phyloP scores from a whole-genome alignment of 768 basidiomycete species.

The Boletales sp. region DNA sequence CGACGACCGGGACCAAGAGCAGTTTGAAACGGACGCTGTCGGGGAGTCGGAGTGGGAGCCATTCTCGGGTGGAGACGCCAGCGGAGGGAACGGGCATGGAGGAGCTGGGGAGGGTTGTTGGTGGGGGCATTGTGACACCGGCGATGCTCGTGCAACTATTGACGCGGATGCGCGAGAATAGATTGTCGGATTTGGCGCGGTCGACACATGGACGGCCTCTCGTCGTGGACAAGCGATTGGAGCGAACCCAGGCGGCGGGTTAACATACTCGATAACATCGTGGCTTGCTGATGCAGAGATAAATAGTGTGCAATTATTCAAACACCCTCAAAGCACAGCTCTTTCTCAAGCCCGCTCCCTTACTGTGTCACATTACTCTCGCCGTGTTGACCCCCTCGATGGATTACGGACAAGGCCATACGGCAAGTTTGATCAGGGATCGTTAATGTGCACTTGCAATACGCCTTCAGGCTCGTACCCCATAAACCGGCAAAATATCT shows the following conservation, averaged over 20 bases:
- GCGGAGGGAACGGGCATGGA: conserved; percentile 11
- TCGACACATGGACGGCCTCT: conserved; percentile 46
- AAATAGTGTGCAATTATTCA: too few species aligned
- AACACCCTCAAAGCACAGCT: too few species aligned
- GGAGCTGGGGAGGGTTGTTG: conserved; percentile 16
- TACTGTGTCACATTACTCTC: too few species aligned
- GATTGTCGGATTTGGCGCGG: conserved; percentile 54
- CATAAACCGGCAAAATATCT: too few species aligned
- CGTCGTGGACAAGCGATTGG: conserved; percentile 69
- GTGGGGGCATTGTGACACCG: conserved; percentile 47
- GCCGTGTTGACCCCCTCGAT: too few species aligned
- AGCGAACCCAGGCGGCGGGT: conserved; percentile 65
- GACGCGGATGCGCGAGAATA: conserved; percentile 63
- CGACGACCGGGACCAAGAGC: conserved; percentile 8
- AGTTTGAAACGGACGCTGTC: conserved; percentile 23
- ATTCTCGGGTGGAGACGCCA: conserved; percentile 27
- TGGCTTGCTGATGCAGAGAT: too few species aligned
- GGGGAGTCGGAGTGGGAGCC: conserved; percentile 23
- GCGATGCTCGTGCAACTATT: conserved; percentile 53
- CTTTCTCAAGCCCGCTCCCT: too few species aligned
- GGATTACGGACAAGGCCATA: too few species aligned
- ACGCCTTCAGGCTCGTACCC: too few species aligned
- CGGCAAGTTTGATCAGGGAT: too few species aligned
- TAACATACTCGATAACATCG: not conserved
- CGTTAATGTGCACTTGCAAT: too few species aligned